Base-by-base conservation (phyloP, 345 rosid species). In the Ailanthus altissimus region DNA sequence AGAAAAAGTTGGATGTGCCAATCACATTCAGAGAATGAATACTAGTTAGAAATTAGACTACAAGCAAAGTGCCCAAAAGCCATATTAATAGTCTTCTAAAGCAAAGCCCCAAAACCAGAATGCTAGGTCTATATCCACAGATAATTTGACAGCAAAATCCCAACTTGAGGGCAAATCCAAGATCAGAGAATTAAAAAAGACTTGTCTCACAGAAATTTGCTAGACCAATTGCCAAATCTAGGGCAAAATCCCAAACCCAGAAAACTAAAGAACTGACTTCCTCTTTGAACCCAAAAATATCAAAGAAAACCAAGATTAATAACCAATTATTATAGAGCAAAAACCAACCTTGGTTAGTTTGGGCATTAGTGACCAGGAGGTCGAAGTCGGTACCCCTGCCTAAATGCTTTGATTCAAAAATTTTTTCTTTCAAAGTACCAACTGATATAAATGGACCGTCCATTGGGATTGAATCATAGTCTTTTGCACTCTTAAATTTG, bases 401-500 rank as follows among this genome's bases (percentile, higher is more conserved):
- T 93, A 94, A 87, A 80, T 94, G 99, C 99, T 97, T 97, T 79
- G 97, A 86, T 94, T 94, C 97, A 85, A 92, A 94, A 40, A 97
- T 84, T 92, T 92, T 97, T 91, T 96, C 99, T 97, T 97, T 97
- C 92, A 97, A 86, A 78, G 87, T 88, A 89, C 98, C 97, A 70
- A 94, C 97, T 16, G 97, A 91, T 84, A 97, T 94, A 90, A 94
- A 97, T 57, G 98, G 94, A 75, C 98, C 99, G 84, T 92, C 99
- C 98, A 97, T 85, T 73, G 90, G 70, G 68, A 97, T 85, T 61
- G 98, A 89, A 89, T 97, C 98, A 81, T 87, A 97, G 83, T 88
- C 98, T 93, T 88, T 89, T 70, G 99, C 99, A 90, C 99, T 97
- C 94, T 97, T 94, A 88, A 94, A 97, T 87, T 97, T 97, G 90